Base-by-base conservation (phyloP, 2,329 filamentous ascomycete species). In the Aspergillus pseudonomiae region DNA sequence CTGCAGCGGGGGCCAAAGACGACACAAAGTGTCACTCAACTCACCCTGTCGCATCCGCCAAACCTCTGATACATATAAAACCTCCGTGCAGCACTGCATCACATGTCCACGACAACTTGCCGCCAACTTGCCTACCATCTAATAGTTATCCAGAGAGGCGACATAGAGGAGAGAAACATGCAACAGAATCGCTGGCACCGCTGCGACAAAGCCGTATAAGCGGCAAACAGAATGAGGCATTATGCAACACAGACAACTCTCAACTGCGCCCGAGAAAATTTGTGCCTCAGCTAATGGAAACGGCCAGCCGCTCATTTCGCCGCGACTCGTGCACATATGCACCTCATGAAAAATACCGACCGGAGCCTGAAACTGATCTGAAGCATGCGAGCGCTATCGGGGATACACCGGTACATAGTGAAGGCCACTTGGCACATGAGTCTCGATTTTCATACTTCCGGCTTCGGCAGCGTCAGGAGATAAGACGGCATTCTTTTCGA, bases 401-500 rank as follows among this genome's bases (percentile, higher is more conserved):
- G 34, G 46, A 41, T 36, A 46, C 21, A 14, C 43, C 24, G 16
- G 10, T 9, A 7, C 19, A 24, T 50, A 16, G 26, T 21, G 28
- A 32, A 36, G 41, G 28, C 21, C 28, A 39, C n/a, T 10, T 36
- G 12, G 21, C 46, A 11, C 34, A 71, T 11, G 80, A 83, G 62
- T 83, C 81, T 4, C 73, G 69, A 21, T 83, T 82, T 62, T 83
- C 81, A 24, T 81, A 81, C 56, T 72, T 76, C 24, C 81, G 70
- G 61, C 73, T 83, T 24, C 71, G 76, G 53, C 76, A 75, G 55
- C 76, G 75, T 39, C 75, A 79, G 54, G 73, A 78, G 61, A 66
- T 63, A 30, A 74, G 78, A 57, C 81, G 78, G 34, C 85, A 87
- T 72, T 89, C 86, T 3, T 89, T 88, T 71, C 81, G 83, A 46